Conservation (phyloP, 495 filamentous ascomycete species). For the Penicillium macrosclerotiorum region DNA sequence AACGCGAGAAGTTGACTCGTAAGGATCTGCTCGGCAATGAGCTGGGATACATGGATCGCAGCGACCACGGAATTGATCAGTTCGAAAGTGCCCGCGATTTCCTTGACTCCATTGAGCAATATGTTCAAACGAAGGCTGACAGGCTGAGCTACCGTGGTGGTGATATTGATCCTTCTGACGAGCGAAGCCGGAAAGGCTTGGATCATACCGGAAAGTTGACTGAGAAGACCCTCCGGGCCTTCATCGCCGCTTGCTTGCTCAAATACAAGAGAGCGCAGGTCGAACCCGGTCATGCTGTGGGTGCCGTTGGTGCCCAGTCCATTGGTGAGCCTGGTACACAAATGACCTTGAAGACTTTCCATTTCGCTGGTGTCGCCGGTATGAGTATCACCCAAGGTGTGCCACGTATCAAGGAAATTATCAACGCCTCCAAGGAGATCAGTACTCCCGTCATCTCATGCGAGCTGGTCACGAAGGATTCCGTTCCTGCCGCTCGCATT, state of each 20-base stretch:
- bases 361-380: constrained; percentile 98
- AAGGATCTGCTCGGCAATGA: constrained; percentile 48
- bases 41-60: constrained; percentile 63
- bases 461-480: constrained; percentile 65
- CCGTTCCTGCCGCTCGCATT: constrained; percentile 73
- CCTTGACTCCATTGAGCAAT: constrained; percentile 70
- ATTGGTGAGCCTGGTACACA: constrained; percentile 98
- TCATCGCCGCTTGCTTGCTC: constrained; percentile 76
- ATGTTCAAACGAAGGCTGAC: constrained; percentile 58
- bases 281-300: constrained; percentile 95
- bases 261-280: constrained; percentile 90
- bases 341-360: constrained; percentile 99
- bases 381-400: constrained; percentile 99
- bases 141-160: constrained; percentile 46
- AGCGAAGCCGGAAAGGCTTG: constrained; percentile 40
- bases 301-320: constrained; percentile 94
- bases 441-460: constrained; percentile 93
- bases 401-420: constrained; percentile 99
- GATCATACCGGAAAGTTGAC: constrained; percentile 83
- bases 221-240: constrained; percentile 62
- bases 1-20: constrained; percentile 64
- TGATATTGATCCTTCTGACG: constrained; percentile 39
- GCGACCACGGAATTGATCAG: constrained; percentile 72
- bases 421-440: constrained; percentile 91
- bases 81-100: constrained; percentile 82